A percentile compares a stretch with the other conserved stretches of the same genome.
phyloP scores from a whole-genome alignment of 805 yeast genomes.

The Barnettozyma siamensis region DNA sequence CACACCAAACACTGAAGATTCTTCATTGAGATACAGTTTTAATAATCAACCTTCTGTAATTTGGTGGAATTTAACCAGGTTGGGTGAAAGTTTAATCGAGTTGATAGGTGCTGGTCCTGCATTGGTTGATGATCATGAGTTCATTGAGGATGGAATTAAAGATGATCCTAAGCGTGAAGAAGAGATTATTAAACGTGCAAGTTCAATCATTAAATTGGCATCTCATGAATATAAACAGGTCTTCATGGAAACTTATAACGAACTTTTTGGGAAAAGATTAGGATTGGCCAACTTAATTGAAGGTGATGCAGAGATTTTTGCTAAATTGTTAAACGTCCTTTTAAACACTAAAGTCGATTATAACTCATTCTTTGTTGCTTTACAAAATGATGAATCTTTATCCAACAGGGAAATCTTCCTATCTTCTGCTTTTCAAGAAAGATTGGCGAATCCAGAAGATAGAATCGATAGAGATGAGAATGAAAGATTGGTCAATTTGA shows the following conservation, averaged over 20 bases:
- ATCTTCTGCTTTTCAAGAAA: constrained; percentile 18
- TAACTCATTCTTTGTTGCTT: constrained; percentile 65
- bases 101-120: constrained; percentile 67
- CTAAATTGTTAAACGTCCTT: constrained; percentile 48
- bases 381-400: constrained; percentile 46
- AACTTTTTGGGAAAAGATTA: constrained; percentile 55
- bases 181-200: constrained; percentile 51
- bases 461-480: constrained; percentile 31
- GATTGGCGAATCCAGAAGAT: constrained; percentile 23
- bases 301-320: constrained; percentile 31
- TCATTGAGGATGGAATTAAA: constrained; percentile 37
- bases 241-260: constrained; percentile 54
- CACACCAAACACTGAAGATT: constrained; percentile 90
- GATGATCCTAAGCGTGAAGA: constrained; percentile 46
- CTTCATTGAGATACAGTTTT: constrained; percentile 63
- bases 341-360: constrained; percentile 64
- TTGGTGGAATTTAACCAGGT: constrained; percentile 87
- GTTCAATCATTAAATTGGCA: constrained; percentile 53
- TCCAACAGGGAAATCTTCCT: constrained; percentile 27
- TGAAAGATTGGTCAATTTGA: constrained; percentile 35
- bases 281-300: constrained; percentile 49
- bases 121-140: constrained; percentile 38
- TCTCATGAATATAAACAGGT: constrained; percentile 60
- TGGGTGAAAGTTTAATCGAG: constrained; percentile 81
- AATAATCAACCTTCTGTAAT: constrained; percentile 79